phyloP scores from a whole-genome alignment of 1,284 basidiomycete genomes.

The Rhodotorula sp. region DNA sequence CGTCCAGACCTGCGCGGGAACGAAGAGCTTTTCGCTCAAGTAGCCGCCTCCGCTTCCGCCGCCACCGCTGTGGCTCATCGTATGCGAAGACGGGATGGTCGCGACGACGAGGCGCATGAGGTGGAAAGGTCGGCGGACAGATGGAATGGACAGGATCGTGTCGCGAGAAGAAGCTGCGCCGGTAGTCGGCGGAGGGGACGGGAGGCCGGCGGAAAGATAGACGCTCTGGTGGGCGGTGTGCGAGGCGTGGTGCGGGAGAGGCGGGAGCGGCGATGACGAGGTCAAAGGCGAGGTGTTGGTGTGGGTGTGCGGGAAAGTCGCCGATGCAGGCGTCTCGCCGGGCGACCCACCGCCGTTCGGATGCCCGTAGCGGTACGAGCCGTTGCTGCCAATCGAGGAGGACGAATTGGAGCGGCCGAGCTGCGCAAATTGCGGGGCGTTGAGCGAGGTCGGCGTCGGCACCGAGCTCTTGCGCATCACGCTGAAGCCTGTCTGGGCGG shows the following conservation, averaged over 20 bases:
- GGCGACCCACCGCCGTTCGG: background rate
- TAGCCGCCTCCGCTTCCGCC: constrained; percentile 82
- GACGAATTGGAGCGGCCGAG: constrained; percentile 30
- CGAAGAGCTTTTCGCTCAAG: constrained; percentile 80
- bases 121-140: constrained; percentile 73
- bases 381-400: constrained; percentile 18
- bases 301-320: constrained; percentile 1
- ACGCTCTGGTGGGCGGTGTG: background rate
- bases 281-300: background rate
- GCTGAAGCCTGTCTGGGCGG: background rate
- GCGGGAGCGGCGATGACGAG: background rate
- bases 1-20: constrained; percentile 82
- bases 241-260: too few species aligned
- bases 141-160: constrained; percentile 47
- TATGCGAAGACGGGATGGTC: constrained; percentile 55
- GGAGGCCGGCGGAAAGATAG: constrained; percentile 3
- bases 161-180: constrained; percentile 13
- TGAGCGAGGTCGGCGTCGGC: constrained; percentile 28
- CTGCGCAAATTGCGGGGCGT: background rate
- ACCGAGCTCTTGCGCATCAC: constrained; percentile 15
- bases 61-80: background rate
- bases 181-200: constrained; percentile 9
- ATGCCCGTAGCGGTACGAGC: background rate
- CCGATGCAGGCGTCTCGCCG: constrained; percentile 23
- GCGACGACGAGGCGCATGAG: constrained; percentile 76